Conservation (phyloP, 2,329 filamentous ascomycete species). For the Tolypocladium inflatum region DNA sequence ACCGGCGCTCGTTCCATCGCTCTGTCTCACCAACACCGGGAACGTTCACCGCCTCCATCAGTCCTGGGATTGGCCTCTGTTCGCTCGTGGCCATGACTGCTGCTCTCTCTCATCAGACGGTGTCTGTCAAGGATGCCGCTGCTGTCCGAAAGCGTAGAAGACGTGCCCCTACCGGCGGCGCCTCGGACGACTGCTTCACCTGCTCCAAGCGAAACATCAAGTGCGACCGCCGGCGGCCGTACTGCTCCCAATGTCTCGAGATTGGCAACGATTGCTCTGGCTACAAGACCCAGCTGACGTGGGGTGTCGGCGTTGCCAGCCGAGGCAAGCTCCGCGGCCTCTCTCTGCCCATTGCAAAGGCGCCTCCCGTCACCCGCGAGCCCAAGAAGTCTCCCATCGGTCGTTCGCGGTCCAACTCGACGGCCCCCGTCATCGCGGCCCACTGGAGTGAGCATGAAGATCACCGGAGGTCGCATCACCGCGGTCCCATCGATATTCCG, state of each 20-base stretch:
- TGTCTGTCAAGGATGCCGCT: slow-evolving; percentile 39
- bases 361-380: slow-evolving; percentile 42
- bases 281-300: slow-evolving; percentile 94
- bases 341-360: slow-evolving; percentile 60
- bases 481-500: slow-evolving; percentile 26
- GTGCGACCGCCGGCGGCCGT: slow-evolving; percentile 86
- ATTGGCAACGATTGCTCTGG: slow-evolving; percentile 87
- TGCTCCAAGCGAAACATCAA: slow-evolving; percentile 76
- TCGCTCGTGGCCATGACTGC: slow-evolving; percentile 34
- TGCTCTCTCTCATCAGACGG: slow-evolving; percentile 32
- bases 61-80: neutral
- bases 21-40: neutral
- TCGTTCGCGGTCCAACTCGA: slow-evolving; percentile 36
- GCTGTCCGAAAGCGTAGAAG: slow-evolving; percentile 65
- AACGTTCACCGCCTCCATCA: neutral
- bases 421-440: slow-evolving; percentile 19
- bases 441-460: slow-evolving; percentile 23
- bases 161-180: slow-evolving; percentile 79
- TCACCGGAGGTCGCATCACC: slow-evolving; percentile 15
- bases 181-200: slow-evolving; percentile 89
- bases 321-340: slow-evolving; percentile 88
- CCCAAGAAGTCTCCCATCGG: slow-evolving; percentile 36
- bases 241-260: slow-evolving; percentile 90
- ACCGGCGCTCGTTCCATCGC: neutral
- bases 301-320: slow-evolving; percentile 92